Evolutionary conservation across 1,139 yeast species (phyloP), one percentile per base, ranked within the genome.

Genomic region (Wickerhamomyces sp.): DNA sequence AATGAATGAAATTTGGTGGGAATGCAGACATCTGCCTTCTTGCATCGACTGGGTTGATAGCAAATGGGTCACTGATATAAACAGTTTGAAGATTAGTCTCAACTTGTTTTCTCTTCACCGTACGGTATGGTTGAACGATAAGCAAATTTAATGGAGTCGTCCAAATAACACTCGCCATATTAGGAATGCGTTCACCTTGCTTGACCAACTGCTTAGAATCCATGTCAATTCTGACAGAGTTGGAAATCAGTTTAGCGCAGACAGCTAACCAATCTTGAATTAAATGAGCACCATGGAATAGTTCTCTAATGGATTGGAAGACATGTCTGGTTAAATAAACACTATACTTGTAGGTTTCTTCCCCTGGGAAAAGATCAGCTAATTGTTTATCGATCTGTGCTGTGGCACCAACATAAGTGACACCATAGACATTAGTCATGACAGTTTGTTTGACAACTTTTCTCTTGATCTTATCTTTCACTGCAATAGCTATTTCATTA

Each of bases 401-500:
- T 21, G 88, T 76, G 0, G 97, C 98, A 16, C 99, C 99, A 46
- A 88, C 76, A 59, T 77, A 88, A 0, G 99, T 92, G 12, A 92
- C 99, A 52, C 99, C 99, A 59, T 94, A 92, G 32, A 92, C 99
- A 55, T 89, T 90, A 2, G 99, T 92, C 99, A 92, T 92, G 24
- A 92, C 98, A 0, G 98, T 88, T 62, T 92, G 97, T 60, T 92
- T 92, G 36, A 92, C 96, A 35, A 92, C 83, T 60, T 90, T 90
- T 55, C 99, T 76, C 19, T 82, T 75, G 45, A 92, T 76, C 48
- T 78, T 74, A 39, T 82, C 87, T 44, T 74, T 68, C 35, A 67
- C 47, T 9, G 57, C 43, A 16, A 39, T 42, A 2, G 69, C 68
- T 8, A 50, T 58, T 33, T 64, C 69, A 41, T 65, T 71, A 47